Evolutionary conservation across 768 basidiomycete genomes (phyloP).

Genomic region (Wakefieldia striispora): DNA sequence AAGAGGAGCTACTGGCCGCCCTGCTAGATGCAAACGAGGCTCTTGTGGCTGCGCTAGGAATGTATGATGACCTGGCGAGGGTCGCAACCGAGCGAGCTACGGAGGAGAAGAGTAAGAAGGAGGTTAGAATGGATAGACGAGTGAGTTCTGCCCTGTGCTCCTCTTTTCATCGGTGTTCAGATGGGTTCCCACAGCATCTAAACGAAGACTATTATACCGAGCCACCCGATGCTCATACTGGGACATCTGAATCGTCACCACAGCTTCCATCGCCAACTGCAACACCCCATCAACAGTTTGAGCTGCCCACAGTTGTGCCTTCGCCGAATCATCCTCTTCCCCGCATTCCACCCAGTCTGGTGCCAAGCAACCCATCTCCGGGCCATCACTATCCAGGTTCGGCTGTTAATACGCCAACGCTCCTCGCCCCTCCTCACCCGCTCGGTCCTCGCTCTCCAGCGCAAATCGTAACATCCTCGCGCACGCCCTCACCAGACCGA

Average conservation of each 20-base stretch:
- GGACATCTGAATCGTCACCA: constrained; percentile 34
- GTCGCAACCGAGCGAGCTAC: constrained; percentile 54
- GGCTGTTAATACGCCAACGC: constrained; percentile 30
- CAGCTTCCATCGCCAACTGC: constrained; percentile 22
- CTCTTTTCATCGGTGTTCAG: constrained; percentile 19
- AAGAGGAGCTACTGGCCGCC: constrained; percentile 72
- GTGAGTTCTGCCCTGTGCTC: constrained; percentile 41
- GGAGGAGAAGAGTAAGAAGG: constrained; percentile 68
- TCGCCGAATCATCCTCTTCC: constrained; percentile 38
- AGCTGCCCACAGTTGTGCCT: constrained; percentile 30
- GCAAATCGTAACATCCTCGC: constrained; percentile 45
- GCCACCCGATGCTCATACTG: constrained; percentile 14
- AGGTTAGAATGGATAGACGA: constrained; percentile 61
- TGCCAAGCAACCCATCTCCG: constrained; percentile 15
- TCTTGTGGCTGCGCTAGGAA: constrained; percentile 61
- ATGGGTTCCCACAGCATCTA: constrained; percentile 14
- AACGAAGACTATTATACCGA: constrained; percentile 26
- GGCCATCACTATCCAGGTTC: constrained; percentile 22
- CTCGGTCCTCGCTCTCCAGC: constrained; percentile 69
- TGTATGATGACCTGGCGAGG: constrained; percentile 76
- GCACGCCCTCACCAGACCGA: constrained; percentile 70
- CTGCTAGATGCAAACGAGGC: constrained; percentile 74
- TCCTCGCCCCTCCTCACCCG: constrained; percentile 67
- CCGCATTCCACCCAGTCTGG: constrained; percentile 33
- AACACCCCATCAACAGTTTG: constrained; percentile 33